Evolutionary conservation across 305 asterid species (phyloP), one percentile per base, ranked within the genome.

Genomic region (Fraxinus dipetala): DNA sequence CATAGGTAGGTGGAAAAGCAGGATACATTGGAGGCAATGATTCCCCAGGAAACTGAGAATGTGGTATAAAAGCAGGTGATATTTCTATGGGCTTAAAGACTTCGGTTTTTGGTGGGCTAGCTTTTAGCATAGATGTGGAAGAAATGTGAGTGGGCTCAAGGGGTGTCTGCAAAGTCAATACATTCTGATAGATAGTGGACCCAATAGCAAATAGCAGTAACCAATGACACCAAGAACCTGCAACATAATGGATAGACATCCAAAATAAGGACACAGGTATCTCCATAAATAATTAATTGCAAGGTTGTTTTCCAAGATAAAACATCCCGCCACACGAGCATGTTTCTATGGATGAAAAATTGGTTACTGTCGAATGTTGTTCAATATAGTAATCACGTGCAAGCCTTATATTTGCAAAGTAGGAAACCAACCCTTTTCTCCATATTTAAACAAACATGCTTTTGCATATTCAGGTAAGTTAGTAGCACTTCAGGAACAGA

Each of bases 11-110:
- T 51, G 99, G 98, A 81, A 83, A 86, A 82, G 93, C 85, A 56
- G 99, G 99, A 76, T 94, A 93, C 97, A 96, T 93, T n/a, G 99
- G 99, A 11, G 98, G 96, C 83, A 94, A 82, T 77, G 97, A 75
- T 73, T 88, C 90, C 77, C 85, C 92, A 3, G 97, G 93, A 75
- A 88, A 86, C 48, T 94, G 91, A 83, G 84, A 82, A 63, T 91
- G 93, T 16, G 98, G 98, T 80, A 94, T 88, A 78, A 94, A 92
- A 70, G 97, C 81, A 3, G 99, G 98, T 14, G 98, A 92, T 84
- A 96, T 89, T 83, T 96, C 95, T 76, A 96, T 92, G 81, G 99
- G 99, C 78, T 91, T 90, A 80, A 96, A 92, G 24, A 80, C 87
- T 83, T 88, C 96, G 77, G 80, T 91, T 82, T 84, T 87, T 14